phyloP scores from a whole-genome alignment of 345 rosid species.

The Schrenkiella parvula region DNA sequence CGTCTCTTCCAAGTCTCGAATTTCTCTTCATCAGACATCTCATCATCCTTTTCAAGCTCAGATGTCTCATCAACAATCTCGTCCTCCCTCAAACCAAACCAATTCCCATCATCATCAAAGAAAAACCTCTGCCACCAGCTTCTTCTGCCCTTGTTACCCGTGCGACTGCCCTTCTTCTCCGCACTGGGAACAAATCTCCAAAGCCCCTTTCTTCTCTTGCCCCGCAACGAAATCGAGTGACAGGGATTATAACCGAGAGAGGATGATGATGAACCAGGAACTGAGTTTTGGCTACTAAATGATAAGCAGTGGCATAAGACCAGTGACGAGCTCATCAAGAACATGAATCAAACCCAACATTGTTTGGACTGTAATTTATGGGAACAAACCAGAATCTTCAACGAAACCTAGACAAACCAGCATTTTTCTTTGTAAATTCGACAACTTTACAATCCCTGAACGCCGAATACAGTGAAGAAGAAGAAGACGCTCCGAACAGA shows the following conservation, averaged over 20 bases:
- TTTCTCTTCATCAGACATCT: constrained; percentile 52
- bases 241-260: constrained; percentile 15
- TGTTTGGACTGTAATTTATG: constrained; percentile 27
- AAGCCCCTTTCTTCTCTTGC: constrained; percentile 34
- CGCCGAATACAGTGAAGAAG: background rate
- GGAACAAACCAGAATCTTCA: constrained; percentile 19
- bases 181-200: constrained; percentile 49
- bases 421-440: constrained; percentile 29
- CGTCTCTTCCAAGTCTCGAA: constrained; percentile 93
- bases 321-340: constrained; percentile 68
- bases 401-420: constrained; percentile 9
- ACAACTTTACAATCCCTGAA: constrained; percentile 11
- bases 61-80: constrained; percentile 44
- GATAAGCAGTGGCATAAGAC: constrained; percentile 45
- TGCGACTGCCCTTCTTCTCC: constrained; percentile 29
- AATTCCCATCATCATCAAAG: constrained; percentile 76
- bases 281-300: constrained; percentile 32
- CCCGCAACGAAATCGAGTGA: constrained; percentile 24
- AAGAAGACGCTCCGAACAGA: constrained; percentile 10
- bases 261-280: background rate
- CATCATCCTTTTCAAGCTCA: constrained; percentile 38
- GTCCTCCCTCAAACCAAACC: constrained; percentile 75
- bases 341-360: constrained; percentile 47
- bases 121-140: constrained; percentile 89
- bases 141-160: constrained; percentile 37